phyloP scores from a whole-genome alignment of 2,329 filamentous ascomycete species.

The Trichoderma sp. region DNA sequence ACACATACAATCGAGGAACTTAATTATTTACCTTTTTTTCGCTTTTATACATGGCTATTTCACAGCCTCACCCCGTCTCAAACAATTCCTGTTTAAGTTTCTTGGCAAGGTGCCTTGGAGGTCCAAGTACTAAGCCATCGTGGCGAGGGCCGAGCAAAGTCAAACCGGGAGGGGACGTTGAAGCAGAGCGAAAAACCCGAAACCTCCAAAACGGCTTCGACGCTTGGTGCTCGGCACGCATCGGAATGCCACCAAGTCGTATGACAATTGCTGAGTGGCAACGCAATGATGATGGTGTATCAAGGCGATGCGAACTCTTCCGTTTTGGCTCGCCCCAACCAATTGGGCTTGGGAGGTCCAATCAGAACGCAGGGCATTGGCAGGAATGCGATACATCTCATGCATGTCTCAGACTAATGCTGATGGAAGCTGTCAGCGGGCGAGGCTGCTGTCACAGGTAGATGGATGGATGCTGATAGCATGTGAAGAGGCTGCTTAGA shows the following conservation, averaged over 20 bases:
- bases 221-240: background rate
- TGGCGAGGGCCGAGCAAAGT: background rate
- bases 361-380: background rate
- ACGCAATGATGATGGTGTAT: background rate
- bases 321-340: background rate
- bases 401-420: background rate
- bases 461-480: background rate
- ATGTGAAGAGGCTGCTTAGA: background rate
- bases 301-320: background rate
- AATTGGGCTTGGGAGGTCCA: background rate
- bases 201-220: too few relatives aligned
- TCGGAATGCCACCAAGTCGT: background rate
- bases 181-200: background rate
- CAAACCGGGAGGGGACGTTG: background rate
- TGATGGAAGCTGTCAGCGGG: background rate
- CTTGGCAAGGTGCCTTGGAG: background rate
- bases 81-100: background rate
- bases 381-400: conserved; percentile 13
- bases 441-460: background rate
- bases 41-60: background rate
- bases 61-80: background rate
- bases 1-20: background rate
- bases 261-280: conserved; percentile 10
- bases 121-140: background rate
- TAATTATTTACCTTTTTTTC: background rate